These are phyloP conservation scores for Acorus calamus DNA, from an alignment of 106 monocot genomes.

Conservation along the genomic window DNA sequence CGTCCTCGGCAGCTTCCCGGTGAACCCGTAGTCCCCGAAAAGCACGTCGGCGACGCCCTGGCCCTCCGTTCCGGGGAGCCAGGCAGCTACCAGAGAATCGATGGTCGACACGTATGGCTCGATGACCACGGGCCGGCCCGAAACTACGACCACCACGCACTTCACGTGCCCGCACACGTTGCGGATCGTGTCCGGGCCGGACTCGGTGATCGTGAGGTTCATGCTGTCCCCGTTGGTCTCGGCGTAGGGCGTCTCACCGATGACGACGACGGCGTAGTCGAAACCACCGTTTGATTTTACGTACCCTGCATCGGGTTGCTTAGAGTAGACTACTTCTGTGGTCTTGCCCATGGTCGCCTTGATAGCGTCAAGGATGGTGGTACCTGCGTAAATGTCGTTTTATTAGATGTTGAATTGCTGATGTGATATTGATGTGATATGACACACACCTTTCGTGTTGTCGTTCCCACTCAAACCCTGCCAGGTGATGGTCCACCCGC, in stretches of 20 bases:
- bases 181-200: conserved; percentile 36
- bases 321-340: conserved; percentile 49
- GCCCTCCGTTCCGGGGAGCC: conserved; percentile 69
- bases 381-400: conserved; percentile 22
- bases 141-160: conserved; percentile 56
- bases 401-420: too few species aligned
- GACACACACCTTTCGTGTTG: conserved; percentile 21
- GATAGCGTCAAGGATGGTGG: conserved; percentile 58
- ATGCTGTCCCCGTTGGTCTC: conserved; percentile 39
- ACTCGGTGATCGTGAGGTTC: conserved; percentile 38
- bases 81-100: conserved; percentile 66
- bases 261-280: conserved; percentile 40
- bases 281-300: conserved; percentile 16
- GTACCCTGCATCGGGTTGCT: conserved; percentile 26
- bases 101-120: conserved; percentile 35
- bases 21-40: conserved; percentile 46
- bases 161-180: conserved; percentile 36
- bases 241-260: conserved; percentile 33
- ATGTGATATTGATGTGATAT: background rate
- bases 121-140: conserved; percentile 62
- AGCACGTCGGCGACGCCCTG: conserved; percentile 52
- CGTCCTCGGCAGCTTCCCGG: conserved; percentile 45
- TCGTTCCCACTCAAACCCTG: conserved; percentile 38
- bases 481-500: conserved; percentile 49
- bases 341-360: conserved; percentile 22